phyloP scores from a whole-genome alignment of 2,329 filamentous ascomycete species.

The Plectosphaerella plurivora region DNA sequence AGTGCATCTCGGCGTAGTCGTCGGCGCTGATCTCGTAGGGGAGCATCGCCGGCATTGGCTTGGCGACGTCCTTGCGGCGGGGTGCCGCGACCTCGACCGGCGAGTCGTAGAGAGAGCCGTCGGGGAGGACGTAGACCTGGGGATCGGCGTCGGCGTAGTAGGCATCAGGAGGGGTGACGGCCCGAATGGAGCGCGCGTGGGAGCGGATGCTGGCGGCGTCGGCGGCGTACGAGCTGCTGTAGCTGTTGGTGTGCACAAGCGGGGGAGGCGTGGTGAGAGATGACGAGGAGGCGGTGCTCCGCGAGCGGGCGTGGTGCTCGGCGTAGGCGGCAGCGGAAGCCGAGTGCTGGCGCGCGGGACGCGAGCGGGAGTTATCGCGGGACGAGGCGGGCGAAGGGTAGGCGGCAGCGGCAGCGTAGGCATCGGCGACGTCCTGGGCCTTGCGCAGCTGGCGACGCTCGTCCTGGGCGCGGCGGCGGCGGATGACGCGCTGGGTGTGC shows the following conservation, averaged over 20 bases:
- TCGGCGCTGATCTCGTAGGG: slow-evolving; percentile 53
- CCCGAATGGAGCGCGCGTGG: slow-evolving; percentile 41
- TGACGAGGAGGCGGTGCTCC: slow-evolving; percentile 23
- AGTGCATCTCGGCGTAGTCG: slow-evolving; percentile 45
- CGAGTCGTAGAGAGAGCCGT: slow-evolving; percentile 43
- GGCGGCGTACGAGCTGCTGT: slow-evolving; percentile 44
- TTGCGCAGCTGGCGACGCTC: slow-evolving; percentile 16
- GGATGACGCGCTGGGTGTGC: slow-evolving; percentile 45
- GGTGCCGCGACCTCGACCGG: slow-evolving; percentile 38
- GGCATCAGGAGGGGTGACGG: slow-evolving; percentile 46
- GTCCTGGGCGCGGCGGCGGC: slow-evolving; percentile 36
- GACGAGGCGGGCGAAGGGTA: slow-evolving; percentile 44
- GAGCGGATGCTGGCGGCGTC: slow-evolving; percentile 41
- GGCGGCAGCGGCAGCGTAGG: slow-evolving; percentile 10
- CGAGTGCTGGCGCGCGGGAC: slow-evolving; percentile 29
- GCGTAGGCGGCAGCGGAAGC: too few species aligned
- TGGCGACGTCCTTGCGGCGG: slow-evolving; percentile 16
- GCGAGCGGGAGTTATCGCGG: slow-evolving; percentile 31
- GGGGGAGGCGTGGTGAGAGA: slow-evolving; percentile 42
- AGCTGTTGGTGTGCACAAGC: slow-evolving; percentile 35
- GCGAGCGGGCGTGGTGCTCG: slow-evolving; percentile 25
- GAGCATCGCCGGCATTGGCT: slow-evolving; percentile 29
- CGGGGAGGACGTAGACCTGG: slow-evolving; percentile 30
- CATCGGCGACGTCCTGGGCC: slow-evolving; percentile 28
- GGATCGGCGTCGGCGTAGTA: slow-evolving; percentile 35